A percentile compares a stretch with the other conserved stretches of the same genome.
phyloP scores from a whole-genome alignment of 257 asterid species.

The Nemophila menziesii region DNA sequence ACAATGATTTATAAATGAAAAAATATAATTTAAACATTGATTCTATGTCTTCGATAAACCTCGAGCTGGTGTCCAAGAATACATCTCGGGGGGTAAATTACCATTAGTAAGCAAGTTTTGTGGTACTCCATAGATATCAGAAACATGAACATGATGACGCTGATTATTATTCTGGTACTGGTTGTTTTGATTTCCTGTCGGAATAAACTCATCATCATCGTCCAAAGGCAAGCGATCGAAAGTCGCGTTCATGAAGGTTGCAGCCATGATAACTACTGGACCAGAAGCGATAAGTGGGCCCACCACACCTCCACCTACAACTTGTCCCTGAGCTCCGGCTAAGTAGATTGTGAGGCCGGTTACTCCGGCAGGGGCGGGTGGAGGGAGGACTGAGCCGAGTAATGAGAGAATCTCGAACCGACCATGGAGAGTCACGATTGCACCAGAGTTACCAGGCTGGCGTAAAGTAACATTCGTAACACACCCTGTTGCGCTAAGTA shows the following conservation, averaged over 20 bases:
- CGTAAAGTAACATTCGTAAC: slow-evolving; percentile 71
- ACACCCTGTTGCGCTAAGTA: slow-evolving; percentile 75
- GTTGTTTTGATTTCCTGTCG: background rate
- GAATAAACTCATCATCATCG: too few relatives aligned
- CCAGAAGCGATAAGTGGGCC: slow-evolving; percentile 58
- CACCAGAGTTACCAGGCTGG: slow-evolving; percentile 62
- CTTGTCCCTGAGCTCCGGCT: slow-evolving; percentile 69
- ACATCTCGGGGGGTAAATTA: background rate
- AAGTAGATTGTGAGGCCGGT: slow-evolving; percentile 45
- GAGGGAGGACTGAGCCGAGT: slow-evolving; percentile 64
- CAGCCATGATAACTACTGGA: slow-evolving; percentile 57
- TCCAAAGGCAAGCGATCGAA: slow-evolving; percentile 60
- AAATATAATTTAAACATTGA: too few relatives aligned
- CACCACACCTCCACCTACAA: slow-evolving; percentile 54
- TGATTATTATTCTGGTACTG: slow-evolving; percentile 1
- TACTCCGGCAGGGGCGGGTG: slow-evolving; percentile 62
- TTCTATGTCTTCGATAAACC: background rate
- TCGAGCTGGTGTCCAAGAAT: background rate
- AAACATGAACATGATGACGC: background rate
- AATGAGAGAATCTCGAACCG: slow-evolving; percentile 50
- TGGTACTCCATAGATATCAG: background rate
- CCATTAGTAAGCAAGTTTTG: slow-evolving; percentile 2
- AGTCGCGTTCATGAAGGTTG: slow-evolving; percentile 65
- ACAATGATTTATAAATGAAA: too few relatives aligned
- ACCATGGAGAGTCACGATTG: slow-evolving; percentile 52